These are phyloP conservation scores for Amphichorda felina DNA, from an alignment of 2,329 filamentous ascomycete species.

Conservation along the genomic window DNA sequence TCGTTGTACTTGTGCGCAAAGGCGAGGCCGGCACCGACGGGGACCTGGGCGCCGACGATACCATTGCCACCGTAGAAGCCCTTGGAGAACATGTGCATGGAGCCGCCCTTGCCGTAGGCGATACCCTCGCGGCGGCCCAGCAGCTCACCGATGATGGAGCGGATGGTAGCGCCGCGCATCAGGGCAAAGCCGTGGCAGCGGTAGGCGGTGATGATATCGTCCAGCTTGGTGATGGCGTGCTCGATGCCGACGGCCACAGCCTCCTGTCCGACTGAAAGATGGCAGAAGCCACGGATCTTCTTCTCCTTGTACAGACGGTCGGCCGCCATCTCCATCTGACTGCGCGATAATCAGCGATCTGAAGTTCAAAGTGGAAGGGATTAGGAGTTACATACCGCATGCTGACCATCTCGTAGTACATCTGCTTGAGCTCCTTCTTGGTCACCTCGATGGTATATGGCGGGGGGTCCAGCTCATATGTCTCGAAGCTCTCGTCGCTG, in stretches of 20 bases:
- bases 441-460: conserved; percentile 86
- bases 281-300: conserved; percentile 99
- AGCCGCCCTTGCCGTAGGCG: conserved; percentile 96
- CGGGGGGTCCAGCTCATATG: conserved; percentile 95
- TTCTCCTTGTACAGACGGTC: conserved; percentile 99
- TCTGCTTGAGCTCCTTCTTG: conserved; percentile 97
- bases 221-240: conserved; percentile 80
- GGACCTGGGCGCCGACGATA: conserved; percentile 97
- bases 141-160: conserved; percentile 91
- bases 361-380: neutral
- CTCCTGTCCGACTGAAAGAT: conserved; percentile 95
- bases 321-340: conserved; percentile 99
- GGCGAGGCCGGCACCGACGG: conserved; percentile 88
- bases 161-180: conserved; percentile 86
- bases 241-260: conserved; percentile 95
- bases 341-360: conserved; percentile 27
- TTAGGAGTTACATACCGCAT: conserved; percentile 55
- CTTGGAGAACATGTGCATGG: conserved; percentile 99
- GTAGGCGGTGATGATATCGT: conserved; percentile 96
- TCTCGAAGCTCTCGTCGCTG: conserved; percentile 98
- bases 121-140: conserved; percentile 93
- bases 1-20: conserved; percentile 94
- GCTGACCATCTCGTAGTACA: conserved; percentile 97
- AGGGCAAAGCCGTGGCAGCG: conserved; percentile 97
- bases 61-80: conserved; percentile 98